Conservation (phyloP, 1,139 yeast genomes). For the Sugiyamaella grinbergsii region DNA sequence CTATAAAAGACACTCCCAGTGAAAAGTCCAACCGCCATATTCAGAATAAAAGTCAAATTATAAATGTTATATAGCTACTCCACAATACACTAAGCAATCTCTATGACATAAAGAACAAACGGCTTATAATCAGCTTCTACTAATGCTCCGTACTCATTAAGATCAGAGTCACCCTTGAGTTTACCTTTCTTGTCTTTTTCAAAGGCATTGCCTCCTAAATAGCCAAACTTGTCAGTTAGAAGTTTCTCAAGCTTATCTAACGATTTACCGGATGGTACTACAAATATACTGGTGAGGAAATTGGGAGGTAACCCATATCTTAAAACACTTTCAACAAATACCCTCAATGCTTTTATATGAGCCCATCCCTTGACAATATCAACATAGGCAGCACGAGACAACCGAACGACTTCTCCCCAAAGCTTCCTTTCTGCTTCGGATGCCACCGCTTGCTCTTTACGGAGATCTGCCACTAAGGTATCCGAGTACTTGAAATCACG, state of each 20-base stretch:
- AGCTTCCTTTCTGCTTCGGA: slow-evolving; percentile 70
- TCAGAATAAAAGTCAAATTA: too few species aligned
- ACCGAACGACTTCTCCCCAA: slow-evolving; percentile 76
- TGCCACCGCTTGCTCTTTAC: slow-evolving; percentile 77
- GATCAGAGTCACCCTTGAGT: slow-evolving; percentile 59
- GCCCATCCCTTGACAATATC: slow-evolving; percentile 86
- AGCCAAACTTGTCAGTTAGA: slow-evolving; percentile 74
- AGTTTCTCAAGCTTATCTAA: slow-evolving; percentile 65
- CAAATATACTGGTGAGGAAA: slow-evolving; percentile 64
- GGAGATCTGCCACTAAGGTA: slow-evolving; percentile 66
- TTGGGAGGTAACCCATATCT: slow-evolving; percentile 97
- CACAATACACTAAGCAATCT: slow-evolving; percentile 32
- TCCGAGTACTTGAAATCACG: slow-evolving; percentile 91
- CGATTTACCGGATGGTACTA: slow-evolving; percentile 39
- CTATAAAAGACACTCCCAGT: too few species aligned
- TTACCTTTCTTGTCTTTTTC: slow-evolving; percentile 63
- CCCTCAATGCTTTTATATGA: slow-evolving; percentile 72
- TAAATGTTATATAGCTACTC: background rate
- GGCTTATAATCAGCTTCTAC: slow-evolving; percentile 97
- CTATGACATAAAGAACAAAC: slow-evolving; percentile 75
- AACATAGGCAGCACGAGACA: slow-evolving; percentile 83
- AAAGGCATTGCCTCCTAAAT: slow-evolving; percentile 88
- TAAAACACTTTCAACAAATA: slow-evolving; percentile 70
- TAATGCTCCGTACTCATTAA: slow-evolving; percentile 85
- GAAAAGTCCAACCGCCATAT: background rate